Evolutionary conservation across 2,329 filamentous ascomycete species (phyloP).

Genomic region (Colletotrichum cereale): DNA sequence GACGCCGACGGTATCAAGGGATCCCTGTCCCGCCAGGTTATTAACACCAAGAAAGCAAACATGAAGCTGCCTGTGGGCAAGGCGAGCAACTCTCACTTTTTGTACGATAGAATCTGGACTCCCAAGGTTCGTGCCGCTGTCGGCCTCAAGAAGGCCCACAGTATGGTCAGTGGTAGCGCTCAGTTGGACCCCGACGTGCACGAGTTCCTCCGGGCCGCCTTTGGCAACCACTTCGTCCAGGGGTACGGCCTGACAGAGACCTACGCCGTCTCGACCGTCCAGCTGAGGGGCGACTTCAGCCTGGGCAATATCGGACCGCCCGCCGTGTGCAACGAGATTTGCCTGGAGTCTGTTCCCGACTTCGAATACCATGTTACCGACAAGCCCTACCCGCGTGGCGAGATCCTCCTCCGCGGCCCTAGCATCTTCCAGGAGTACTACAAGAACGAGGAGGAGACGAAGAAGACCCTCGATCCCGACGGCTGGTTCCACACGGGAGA

Average conservation of each 20-base stretch:
- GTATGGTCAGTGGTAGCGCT: constrained; percentile 89
- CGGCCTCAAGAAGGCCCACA: constrained; percentile 79
- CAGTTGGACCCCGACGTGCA: constrained; percentile 91
- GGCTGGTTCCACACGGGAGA: constrained; percentile 99
- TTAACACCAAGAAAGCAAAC: constrained; percentile 83
- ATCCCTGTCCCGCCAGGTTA: constrained; percentile 81
- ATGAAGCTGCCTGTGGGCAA: constrained; percentile 79
- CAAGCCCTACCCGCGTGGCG: constrained; percentile 89
- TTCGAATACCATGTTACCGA: constrained; percentile 93
- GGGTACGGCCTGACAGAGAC: constrained; percentile 96
- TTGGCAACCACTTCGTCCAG: constrained; percentile 83
- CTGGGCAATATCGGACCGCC: constrained; percentile 86
- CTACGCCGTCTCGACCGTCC: constrained; percentile 81
- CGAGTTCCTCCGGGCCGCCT: constrained; percentile 86
- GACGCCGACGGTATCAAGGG: constrained; percentile 85
- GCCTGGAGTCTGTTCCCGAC: constrained; percentile 88
- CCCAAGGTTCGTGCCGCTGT: constrained; percentile 87
- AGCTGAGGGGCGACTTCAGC: constrained; percentile 77
- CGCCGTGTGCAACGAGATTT: constrained; percentile 76
- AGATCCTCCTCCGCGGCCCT: constrained; percentile 86
- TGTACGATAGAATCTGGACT: constrained; percentile 91
- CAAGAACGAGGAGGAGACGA: constrained; percentile 89
- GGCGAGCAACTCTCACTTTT: constrained; percentile 81
- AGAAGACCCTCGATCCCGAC: constrained; percentile 83
- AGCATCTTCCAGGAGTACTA: constrained; percentile 88